phyloP scores from a whole-genome alignment of 306 rosid genomes.

The Pterocarpus santalinus region DNA sequence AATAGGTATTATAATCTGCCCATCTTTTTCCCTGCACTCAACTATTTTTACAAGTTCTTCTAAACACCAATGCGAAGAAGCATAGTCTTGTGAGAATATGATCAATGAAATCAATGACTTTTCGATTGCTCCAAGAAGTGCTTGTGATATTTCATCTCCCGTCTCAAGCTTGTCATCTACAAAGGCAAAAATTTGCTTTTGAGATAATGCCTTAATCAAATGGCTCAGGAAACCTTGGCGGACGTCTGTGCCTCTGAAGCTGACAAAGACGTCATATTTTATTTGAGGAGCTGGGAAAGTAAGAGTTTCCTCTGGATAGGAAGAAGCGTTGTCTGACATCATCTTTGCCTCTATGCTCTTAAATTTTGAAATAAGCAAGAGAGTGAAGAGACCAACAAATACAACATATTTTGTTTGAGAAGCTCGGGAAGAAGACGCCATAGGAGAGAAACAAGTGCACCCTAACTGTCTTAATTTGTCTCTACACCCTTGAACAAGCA shows the following conservation, averaged over 20 bases:
- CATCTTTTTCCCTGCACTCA: neutral
- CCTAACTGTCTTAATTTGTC: neutral
- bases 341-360: neutral
- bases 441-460: neutral
- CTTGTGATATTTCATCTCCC: slow-evolving; percentile 8
- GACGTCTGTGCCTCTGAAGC: neutral
- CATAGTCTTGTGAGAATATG: slow-evolving; percentile 27
- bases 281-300: neutral
- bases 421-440: neutral
- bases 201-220: slow-evolving; percentile 1
- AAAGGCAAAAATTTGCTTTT: neutral
- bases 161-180: slow-evolving; percentile 29
- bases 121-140: slow-evolving; percentile 31
- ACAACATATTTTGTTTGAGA: neutral
- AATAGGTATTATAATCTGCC: slow-evolving; percentile 2
- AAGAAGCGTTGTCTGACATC: neutral
- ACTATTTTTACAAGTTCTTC: slow-evolving; percentile 32
- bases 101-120: neutral
- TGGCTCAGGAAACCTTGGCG: slow-evolving; percentile 30
- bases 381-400: neutral
- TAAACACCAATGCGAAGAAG: slow-evolving; percentile 33
- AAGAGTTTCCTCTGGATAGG: neutral
- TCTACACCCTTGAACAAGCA: neutral
- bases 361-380: neutral
- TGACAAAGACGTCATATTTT: slow-evolving; percentile 26